These are phyloP conservation scores for Ambispora gerdemannii DNA, from an alignment of 192 early-diverging fungal genomes.

Conservation along the genomic window DNA sequence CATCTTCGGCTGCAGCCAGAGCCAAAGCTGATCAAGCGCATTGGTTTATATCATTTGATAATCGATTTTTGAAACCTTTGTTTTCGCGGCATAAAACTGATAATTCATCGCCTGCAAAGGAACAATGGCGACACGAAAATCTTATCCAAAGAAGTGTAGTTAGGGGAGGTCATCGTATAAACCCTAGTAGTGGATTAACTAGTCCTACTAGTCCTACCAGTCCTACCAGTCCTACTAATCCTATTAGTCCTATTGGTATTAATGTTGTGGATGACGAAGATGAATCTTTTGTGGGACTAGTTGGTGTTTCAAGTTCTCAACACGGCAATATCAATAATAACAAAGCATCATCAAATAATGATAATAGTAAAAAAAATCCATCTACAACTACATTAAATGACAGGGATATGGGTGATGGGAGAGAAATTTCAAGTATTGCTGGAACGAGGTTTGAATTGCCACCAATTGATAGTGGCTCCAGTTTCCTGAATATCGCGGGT, in stretches of 20 bases:
- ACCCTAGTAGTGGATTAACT: neutral
- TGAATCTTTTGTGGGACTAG: neutral
- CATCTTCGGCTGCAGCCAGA: constrained; percentile 26
- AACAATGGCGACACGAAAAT: constrained; percentile 10
- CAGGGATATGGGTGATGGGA: too few relatives aligned
- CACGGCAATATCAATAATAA: neutral
- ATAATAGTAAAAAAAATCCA: neutral
- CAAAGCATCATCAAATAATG: neutral
- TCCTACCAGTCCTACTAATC: too few relatives aligned
- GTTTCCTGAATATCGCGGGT: neutral
- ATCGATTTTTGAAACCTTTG: constrained; percentile 76
- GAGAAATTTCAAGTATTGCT: neutral
- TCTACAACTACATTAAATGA: too few relatives aligned
- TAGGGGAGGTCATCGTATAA: neutral
- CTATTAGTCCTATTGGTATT: too few relatives aligned
- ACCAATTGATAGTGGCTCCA: neutral
- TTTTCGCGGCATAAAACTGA: constrained; percentile 46
- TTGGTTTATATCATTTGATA: constrained; percentile 85
- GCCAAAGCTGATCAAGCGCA: constrained; percentile 54
- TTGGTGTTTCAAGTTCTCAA: neutral
- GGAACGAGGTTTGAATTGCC: neutral
- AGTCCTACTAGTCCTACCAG: too few relatives aligned
- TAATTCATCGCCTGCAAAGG: neutral
- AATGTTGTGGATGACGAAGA: neutral
- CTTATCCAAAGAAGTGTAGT: too few relatives aligned